Evolutionary conservation across 352 stramenopile species (phyloP), one percentile per base, ranked within the genome.

Genomic region (Pythium rhizo-oryzae): DNA sequence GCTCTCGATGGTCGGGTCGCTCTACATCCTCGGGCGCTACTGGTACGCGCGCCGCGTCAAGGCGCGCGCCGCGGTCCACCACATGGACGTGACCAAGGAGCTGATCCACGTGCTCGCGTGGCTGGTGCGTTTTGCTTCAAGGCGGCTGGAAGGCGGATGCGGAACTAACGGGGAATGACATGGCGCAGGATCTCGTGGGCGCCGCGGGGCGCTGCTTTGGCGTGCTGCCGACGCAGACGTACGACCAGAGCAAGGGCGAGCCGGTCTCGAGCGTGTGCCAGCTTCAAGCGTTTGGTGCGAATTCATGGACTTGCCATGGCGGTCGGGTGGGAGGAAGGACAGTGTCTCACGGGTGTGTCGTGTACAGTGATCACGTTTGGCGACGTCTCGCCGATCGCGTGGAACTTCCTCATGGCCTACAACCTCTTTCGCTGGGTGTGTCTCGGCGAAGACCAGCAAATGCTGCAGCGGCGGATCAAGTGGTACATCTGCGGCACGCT

Each of bases 401-500:
- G 87, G 87, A 93, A 94, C 65, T 84, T 93, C 51, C 77, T 96
- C 23, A 96, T 96, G 83, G 84, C 85, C 43, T 77, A 87, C 28
- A 92, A 94, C 63, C 69, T 96, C 16, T 94, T 87, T 70, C 83
- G 82, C 21, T 96, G 87, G 87, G 80, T 96, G 8, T 93, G 86
- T 62, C 76, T 89, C 60, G 87, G 87, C 12, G 83, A 93, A 54
- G 86, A 96, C 69, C 84, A 93, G 72, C 84, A 87, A 53, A 89
- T 91, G 79, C 81, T 94, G 41, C 83, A 92, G 75, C 82, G 85
- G 49, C 87, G 85, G 59, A 92, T 96, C 72, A 92, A 93, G 69
- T 91, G 77, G 72, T 94, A 94, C 64, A 84, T 93, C 44, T 52
- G 78, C 39, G 75, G 68, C 35, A 92, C 73, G 8, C 72, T 93